A percentile compares a stretch with the other conserved stretches of the same genome.
Conservation (phyloP, 2,329 filamentous ascomycete genomes). For the Tolypocladium amazonense region DNA sequence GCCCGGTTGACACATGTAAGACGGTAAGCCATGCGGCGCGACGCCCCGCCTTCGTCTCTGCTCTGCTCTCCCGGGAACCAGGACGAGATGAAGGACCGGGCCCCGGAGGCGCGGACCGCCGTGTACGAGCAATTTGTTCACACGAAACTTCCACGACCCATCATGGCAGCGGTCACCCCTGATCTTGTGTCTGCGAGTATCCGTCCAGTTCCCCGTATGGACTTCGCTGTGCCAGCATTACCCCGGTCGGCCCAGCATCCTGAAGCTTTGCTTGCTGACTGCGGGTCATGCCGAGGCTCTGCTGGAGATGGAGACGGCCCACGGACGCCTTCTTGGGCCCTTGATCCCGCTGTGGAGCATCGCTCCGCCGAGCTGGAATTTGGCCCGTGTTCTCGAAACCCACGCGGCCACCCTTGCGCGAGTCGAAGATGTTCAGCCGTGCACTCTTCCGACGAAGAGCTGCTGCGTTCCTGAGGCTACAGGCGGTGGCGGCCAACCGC, state of each 20-base stretch:
- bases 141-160: not conserved
- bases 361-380: not conserved
- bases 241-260: not conserved
- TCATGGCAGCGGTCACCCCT: not conserved
- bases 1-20: not conserved
- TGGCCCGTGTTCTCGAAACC: not conserved
- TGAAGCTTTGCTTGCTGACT: not conserved
- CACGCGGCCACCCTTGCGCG: not conserved
- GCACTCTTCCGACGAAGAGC: not conserved
- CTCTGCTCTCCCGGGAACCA: not conserved
- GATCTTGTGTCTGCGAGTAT: not conserved
- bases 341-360: not conserved
- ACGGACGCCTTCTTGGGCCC: not conserved
- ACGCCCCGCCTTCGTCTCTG: not conserved
- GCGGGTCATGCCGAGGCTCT: not conserved
- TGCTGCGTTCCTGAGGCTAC: not conserved
- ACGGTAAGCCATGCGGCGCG: not conserved
- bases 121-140: not conserved
- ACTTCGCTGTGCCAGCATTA: not conserved
- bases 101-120: not conserved
- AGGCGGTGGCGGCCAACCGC: not conserved
- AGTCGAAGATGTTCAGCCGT: not conserved
- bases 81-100: not conserved
- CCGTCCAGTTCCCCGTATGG: not conserved
- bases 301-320: not conserved